Conservation (phyloP, 495 filamentous ascomycete genomes). For the Podospora pseudoanserina region DNA sequence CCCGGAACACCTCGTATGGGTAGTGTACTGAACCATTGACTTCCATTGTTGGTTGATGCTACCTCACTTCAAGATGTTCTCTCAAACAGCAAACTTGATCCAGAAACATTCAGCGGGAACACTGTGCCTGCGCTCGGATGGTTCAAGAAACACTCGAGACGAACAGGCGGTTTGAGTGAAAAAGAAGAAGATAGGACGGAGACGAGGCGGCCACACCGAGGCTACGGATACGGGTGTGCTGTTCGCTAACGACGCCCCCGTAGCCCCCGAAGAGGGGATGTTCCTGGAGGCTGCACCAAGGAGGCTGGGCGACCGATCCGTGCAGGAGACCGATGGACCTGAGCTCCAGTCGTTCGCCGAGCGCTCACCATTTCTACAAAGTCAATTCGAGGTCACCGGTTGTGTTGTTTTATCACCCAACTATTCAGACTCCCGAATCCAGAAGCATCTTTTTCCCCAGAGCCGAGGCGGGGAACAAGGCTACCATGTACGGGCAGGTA, state of each 20-base stretch:
- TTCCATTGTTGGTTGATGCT: too few relatives aligned
- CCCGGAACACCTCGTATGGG: too few relatives aligned
- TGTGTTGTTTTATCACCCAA: background rate
- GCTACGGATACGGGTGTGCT: background rate
- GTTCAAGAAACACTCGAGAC: slow-evolving; percentile 3
- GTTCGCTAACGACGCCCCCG: too few relatives aligned
- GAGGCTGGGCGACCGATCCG: slow-evolving; percentile 13
- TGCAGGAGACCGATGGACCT: slow-evolving; percentile 3
- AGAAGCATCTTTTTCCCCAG: background rate
- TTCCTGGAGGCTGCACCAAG: slow-evolving; percentile 1
- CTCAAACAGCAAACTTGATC: slow-evolving; percentile 1
- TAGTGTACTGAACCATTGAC: too few relatives aligned
- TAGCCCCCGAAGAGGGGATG: background rate
- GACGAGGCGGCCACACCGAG: background rate
- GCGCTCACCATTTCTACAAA: too few relatives aligned
- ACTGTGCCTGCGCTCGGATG: slow-evolving; percentile 1
- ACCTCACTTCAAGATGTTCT: too few relatives aligned
- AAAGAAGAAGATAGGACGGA: background rate
- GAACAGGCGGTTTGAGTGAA: slow-evolving; percentile 12
- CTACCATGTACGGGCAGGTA: background rate
- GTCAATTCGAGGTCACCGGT: background rate
- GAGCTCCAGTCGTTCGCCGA: background rate
- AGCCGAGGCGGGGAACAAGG: background rate
- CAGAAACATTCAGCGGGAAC: background rate
- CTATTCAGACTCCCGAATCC: background rate